Percentiles rank a stretch among this genome's conserved stretches.
Evolutionary conservation across 1,284 basidiomycete genomes (phyloP).

Genomic region (Trametes hirsuta): DNA sequence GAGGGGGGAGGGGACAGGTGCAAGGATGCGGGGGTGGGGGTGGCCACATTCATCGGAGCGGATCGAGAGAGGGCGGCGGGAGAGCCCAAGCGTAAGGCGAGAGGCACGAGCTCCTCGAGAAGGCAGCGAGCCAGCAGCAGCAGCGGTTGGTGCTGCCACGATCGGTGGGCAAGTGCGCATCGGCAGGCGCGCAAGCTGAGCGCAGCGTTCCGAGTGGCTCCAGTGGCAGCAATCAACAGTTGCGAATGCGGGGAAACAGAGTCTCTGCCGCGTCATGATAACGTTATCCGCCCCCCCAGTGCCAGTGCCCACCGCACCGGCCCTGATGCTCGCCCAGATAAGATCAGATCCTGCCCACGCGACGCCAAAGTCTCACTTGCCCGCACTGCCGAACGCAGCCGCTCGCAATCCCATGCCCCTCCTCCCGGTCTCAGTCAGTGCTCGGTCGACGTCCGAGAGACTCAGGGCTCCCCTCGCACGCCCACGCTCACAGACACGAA

Average conservation of each 20-base stretch:
- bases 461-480: not conserved
- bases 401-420: not conserved
- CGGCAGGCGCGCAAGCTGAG: not conserved
- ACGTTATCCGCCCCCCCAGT: slow-evolving; percentile 13
- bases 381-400: slow-evolving; percentile 4
- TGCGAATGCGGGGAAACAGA: slow-evolving; percentile 23
- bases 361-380: slow-evolving; percentile 1
- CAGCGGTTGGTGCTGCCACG: slow-evolving; percentile 3
- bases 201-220: not conserved
- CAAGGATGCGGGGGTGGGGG: not conserved
- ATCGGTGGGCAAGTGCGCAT: not conserved
- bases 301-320: not conserved
- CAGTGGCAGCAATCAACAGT: not conserved
- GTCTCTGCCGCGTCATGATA: slow-evolving; percentile 21
- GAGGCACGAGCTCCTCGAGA: not conserved
- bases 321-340: slow-evolving; percentile 23
- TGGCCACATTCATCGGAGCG: slow-evolving; percentile 11
- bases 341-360: slow-evolving; percentile 15
- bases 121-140: not conserved
- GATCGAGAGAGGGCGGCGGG: slow-evolving; percentile 6
- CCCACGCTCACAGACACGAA: not conserved
- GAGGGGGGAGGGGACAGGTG: not conserved
- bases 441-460: too few species aligned
- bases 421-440: too few species aligned
- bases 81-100: not conserved